Evolutionary conservation across 495 filamentous ascomycete genomes (phyloP).

Genomic region (Lophium mytilinum): DNA sequence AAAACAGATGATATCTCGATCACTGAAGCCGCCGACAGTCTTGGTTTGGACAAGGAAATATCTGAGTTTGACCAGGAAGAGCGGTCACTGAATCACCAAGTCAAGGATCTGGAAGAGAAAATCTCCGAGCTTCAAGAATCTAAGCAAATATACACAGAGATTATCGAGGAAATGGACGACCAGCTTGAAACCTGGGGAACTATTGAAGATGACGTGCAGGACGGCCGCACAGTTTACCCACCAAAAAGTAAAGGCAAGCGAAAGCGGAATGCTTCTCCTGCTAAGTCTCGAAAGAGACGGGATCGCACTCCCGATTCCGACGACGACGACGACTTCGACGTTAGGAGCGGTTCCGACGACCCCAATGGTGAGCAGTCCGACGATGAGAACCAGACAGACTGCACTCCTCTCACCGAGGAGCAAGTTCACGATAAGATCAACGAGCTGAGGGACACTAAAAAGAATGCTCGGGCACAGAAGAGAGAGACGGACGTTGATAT

Average conservation of each 20-base stretch:
- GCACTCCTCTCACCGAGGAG: constrained; percentile 30
- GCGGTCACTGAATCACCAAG: constrained; percentile 22
- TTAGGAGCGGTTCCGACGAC: constrained; percentile 1
- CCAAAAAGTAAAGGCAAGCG: constrained; percentile 35
- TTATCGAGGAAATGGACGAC: constrained; percentile 35
- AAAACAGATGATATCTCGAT: constrained; percentile 61
- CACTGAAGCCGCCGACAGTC: constrained; percentile 41
- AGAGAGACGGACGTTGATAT: constrained; percentile 30
- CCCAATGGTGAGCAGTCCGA: constrained; percentile 26
- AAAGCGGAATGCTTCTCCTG: constrained; percentile 24
- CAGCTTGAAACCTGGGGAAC: constrained; percentile 42
- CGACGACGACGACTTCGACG: constrained; percentile 8
- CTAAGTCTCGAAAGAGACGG: constrained; percentile 14
- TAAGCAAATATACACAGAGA: constrained; percentile 28
- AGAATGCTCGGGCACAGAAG: constrained; percentile 30
- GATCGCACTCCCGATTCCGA: constrained; percentile 5
- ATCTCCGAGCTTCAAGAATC: constrained; percentile 31
- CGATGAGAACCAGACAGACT: constrained; percentile 19
- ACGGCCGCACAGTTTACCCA: constrained; percentile 44
- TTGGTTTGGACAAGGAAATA: constrained; percentile 36
- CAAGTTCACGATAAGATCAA: constrained; percentile 33
- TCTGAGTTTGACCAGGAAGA: constrained; percentile 34
- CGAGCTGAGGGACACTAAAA: constrained; percentile 35
- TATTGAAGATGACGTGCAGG: constrained; percentile 36
- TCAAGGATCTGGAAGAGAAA: constrained; percentile 34